phyloP scores from a whole-genome alignment of 176 grass and related monocot genomes.

The Triticum turgidum region DNA sequence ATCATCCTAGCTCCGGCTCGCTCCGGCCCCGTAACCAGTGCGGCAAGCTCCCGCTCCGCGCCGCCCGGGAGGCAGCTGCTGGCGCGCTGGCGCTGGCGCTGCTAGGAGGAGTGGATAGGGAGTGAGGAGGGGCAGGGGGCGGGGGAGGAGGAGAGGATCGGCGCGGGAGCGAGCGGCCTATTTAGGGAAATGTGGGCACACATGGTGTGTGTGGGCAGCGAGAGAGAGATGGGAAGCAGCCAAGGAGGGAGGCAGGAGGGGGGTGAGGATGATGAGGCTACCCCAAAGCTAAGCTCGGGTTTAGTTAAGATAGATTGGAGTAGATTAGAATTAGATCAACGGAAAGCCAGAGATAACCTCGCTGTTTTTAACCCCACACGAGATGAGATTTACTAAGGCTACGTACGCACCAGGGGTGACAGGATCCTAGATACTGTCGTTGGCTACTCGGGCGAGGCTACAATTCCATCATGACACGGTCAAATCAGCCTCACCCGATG shows the following conservation, averaged over 20 bases:
- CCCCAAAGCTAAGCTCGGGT: background rate
- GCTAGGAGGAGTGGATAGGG: constrained; percentile 20
- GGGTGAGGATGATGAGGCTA: background rate
- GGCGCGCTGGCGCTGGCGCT: background rate
- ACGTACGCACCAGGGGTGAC: background rate
- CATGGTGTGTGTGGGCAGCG: constrained; percentile 28
- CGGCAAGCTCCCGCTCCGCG: background rate
- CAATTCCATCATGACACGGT: background rate
- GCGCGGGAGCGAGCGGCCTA: background rate
- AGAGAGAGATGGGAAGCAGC: background rate
- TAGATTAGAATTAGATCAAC: constrained; percentile 19
- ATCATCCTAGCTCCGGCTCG: constrained; percentile 48
- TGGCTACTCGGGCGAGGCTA: constrained; percentile 17
- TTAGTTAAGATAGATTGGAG: constrained; percentile 10
- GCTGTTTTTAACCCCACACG: background rate
- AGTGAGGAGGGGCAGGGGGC: constrained; percentile 1
- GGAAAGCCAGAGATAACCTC: constrained; percentile 19
- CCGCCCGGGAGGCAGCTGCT: background rate
- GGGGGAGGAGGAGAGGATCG: constrained; percentile 6
- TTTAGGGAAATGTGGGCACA: constrained; percentile 48
- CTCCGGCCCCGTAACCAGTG: background rate
- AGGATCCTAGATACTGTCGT: constrained; percentile 43
- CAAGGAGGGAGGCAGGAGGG: background rate
- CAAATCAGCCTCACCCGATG: constrained; percentile 7
- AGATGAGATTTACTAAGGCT: constrained; percentile 4